Conservation (phyloP, 148 eudicot genomes). For the Persicaria tinctoria region DNA sequence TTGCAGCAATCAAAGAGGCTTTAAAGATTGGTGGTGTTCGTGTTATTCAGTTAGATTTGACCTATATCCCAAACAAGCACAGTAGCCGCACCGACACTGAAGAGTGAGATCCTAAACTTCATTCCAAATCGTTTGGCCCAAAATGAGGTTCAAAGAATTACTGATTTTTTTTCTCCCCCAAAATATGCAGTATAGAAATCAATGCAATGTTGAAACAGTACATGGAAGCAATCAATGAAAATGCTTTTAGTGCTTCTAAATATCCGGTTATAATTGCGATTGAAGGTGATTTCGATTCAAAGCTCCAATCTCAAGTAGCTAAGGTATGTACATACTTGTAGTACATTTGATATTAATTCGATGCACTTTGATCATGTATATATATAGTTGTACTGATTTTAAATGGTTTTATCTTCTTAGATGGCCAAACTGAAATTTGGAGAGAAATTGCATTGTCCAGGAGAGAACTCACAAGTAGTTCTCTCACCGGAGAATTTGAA, state of each 20-base stretch:
- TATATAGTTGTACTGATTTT: too few relatives aligned
- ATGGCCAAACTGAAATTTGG: conserved; percentile 46
- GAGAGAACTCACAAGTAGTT: conserved; percentile 19
- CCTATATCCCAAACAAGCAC: conserved; percentile 32
- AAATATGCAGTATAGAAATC: conserved; percentile 54
- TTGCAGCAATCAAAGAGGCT: conserved; percentile 44
- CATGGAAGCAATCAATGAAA: conserved; percentile 54
- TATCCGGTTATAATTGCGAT: conserved; percentile 80
- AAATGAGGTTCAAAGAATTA: background rate
- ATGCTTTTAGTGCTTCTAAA: conserved; percentile 52
- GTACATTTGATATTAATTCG: background rate
- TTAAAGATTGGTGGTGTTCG: conserved; percentile 51
- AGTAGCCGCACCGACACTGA: conserved; percentile 43
- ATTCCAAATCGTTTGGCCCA: background rate
- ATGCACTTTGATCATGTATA: too few relatives aligned
- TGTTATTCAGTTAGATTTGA: conserved; percentile 62
- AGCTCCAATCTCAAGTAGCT: conserved; percentile 61
- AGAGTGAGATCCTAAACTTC: conserved; percentile 28
- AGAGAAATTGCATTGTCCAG: conserved; percentile 21
- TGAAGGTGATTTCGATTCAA: conserved; percentile 65
- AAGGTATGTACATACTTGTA: conserved; percentile 17
- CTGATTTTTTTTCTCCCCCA: conserved; percentile 19
- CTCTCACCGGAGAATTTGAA: conserved; percentile 46
- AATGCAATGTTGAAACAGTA: conserved; percentile 22
- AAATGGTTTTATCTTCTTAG: conserved; percentile 16